Evolutionary conservation across 2,329 filamentous ascomycete genomes (phyloP).

Genomic region (Diaporthe eres): DNA sequence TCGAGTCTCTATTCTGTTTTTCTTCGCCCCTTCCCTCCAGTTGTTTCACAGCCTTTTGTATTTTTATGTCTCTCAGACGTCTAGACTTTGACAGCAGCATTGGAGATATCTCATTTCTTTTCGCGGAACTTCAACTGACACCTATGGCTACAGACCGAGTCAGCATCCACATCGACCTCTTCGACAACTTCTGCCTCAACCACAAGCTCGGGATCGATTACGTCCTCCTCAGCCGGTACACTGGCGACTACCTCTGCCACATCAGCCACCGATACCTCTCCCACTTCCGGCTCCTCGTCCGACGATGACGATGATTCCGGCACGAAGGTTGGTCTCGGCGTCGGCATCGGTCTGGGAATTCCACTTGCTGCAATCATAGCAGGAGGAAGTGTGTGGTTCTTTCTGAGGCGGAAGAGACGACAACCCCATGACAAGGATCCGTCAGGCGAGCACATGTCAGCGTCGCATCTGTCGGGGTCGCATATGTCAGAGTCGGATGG

Average conservation of each 20-base stretch:
- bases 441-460: not conserved
- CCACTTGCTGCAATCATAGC: conserved; percentile 2
- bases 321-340: not conserved
- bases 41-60: not conserved
- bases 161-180: not conserved
- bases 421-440: not conserved
- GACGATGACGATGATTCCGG: not conserved
- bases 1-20: not conserved
- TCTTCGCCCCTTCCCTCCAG: not conserved
- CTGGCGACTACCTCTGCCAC: not conserved
- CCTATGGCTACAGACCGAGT: not conserved
- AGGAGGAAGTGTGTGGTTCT: not conserved
- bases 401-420: not conserved
- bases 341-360: not conserved
- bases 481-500: not conserved
- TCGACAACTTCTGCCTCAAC: not conserved
- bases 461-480: not conserved
- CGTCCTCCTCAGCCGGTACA: not conserved
- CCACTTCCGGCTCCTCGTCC: not conserved
- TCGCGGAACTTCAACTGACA: not conserved
- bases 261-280: not conserved
- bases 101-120: no score
- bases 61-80: not conserved
- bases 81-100: not conserved
- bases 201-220: not conserved